Percentiles rank a stretch among this genome's conserved stretches.
Conservation (phyloP, 2,329 filamentous ascomycete genomes). For the Aspergillus ochraceoroseus region DNA sequence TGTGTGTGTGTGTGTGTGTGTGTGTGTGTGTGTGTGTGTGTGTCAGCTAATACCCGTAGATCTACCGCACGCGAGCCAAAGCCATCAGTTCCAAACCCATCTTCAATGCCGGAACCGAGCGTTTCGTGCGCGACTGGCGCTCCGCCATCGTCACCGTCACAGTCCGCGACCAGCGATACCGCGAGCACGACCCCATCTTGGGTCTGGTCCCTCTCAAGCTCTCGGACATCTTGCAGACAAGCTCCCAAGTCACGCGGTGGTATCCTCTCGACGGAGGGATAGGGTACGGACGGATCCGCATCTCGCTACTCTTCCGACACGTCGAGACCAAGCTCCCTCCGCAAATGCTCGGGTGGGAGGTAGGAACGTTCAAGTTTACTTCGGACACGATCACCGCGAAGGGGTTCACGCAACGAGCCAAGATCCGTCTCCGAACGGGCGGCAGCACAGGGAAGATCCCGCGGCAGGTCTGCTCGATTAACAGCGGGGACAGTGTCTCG, state of each 20-base stretch:
- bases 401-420: constrained; percentile 58
- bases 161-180: constrained; percentile 80
- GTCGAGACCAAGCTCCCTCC: constrained; percentile 83
- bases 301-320: constrained; percentile 84
- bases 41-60: constrained; percentile 38
- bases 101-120: constrained; percentile 93
- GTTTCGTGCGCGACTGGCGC: constrained; percentile 89
- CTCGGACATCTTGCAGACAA: constrained; percentile 79
- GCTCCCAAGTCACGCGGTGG: constrained; percentile 83
- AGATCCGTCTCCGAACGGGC: constrained; percentile 75
- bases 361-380: constrained; percentile 86
- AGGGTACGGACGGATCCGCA: constrained; percentile 81
- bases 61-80: constrained; percentile 93
- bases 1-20: too few relatives aligned
- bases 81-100: constrained; percentile 92
- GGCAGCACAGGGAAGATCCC: constrained; percentile 70
- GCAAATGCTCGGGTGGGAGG: constrained; percentile 83
- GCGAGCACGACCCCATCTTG: constrained; percentile 90
- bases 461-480: constrained; percentile 56
- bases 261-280: constrained; percentile 95
- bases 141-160: constrained; percentile 80
- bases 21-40: too few relatives aligned
- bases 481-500: constrained; percentile 54
- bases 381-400: constrained; percentile 64
- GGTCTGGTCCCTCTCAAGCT: constrained; percentile 86